A percentile compares a stretch with the other conserved stretches of the same genome.
Evolutionary conservation across 225 moss, liverwort and hornwort genomes (phyloP).

Genomic region (Marchantia paleacea): DNA sequence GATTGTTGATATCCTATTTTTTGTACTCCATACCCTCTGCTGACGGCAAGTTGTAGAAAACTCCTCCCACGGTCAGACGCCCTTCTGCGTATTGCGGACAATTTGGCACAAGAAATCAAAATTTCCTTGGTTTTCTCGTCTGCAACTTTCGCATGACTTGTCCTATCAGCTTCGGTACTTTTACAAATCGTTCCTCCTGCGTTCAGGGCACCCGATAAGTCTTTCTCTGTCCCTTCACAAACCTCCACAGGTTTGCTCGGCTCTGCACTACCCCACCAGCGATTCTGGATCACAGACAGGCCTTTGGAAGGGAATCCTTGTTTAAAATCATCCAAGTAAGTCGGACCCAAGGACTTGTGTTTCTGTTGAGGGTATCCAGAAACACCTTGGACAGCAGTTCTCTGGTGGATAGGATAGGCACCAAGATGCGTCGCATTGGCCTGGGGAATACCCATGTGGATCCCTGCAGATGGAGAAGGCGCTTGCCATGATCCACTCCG

Average conservation of each 20-base stretch:
- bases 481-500: conserved; percentile 20
- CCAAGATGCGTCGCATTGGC: background rate
- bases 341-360: conserved; percentile 23
- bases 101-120: conserved; percentile 17
- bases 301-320: conserved; percentile 40
- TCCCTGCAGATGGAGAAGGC: conserved; percentile 6
- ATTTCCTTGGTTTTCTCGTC: conserved; percentile 6
- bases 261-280: conserved; percentile 44
- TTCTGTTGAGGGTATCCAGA: conserved; percentile 22
- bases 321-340: conserved; percentile 43
- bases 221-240: background rate
- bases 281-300: conserved; percentile 24
- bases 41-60: conserved; percentile 21
- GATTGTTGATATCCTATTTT: conserved; percentile 27
- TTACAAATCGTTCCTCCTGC: background rate
- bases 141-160: background rate
- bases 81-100: conserved; percentile 23
- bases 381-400: conserved; percentile 17
- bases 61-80: conserved; percentile 29
- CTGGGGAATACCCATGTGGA: conserved; percentile 16
- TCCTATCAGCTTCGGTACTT: background rate
- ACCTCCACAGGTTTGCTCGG: conserved; percentile 11
- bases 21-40: conserved; percentile 38
- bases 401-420: conserved; percentile 12
- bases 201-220: background rate